Conservation (phyloP, 768 basidiomycete genomes). For the Boletellus sp. region DNA sequence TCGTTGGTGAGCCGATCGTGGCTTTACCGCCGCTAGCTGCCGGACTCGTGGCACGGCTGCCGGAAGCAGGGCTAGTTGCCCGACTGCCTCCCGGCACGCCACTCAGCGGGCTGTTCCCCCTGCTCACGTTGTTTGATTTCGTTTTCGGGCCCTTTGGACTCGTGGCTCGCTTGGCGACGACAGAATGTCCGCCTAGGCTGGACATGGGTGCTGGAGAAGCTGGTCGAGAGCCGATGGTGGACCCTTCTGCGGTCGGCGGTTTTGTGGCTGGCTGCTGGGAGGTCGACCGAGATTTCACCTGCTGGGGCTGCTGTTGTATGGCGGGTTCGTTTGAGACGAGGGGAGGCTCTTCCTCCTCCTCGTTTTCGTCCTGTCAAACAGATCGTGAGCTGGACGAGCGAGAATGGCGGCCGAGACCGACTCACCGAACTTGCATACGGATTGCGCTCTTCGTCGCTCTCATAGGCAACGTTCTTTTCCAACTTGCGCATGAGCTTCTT, state of each 20-base stretch:
- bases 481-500: slow-evolving; percentile 82
- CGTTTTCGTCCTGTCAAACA: slow-evolving; percentile 58
- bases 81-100: slow-evolving; percentile 43
- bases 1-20: slow-evolving; percentile 29
- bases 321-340: slow-evolving; percentile 41
- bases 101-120: slow-evolving; percentile 56
- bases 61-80: slow-evolving; percentile 46
- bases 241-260: slow-evolving; percentile 28
- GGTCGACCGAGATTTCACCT: slow-evolving; percentile 42
- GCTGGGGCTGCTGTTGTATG: slow-evolving; percentile 39
- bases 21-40: slow-evolving; percentile 19
- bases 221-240: slow-evolving; percentile 46
- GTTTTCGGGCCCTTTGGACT: slow-evolving; percentile 71
- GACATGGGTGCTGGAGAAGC: slow-evolving; percentile 50
- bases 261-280: slow-evolving; percentile 37
- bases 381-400: not conserved
- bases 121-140: slow-evolving; percentile 44
- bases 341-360: slow-evolving; percentile 65
- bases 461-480: slow-evolving; percentile 80
- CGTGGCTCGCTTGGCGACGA: slow-evolving; percentile 81
- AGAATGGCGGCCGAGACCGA: slow-evolving; percentile 6
- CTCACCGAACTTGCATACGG: slow-evolving; percentile 78
- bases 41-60: slow-evolving; percentile 32
- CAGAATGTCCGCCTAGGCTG: slow-evolving; percentile 67
- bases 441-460: slow-evolving; percentile 76